These are phyloP conservation scores for Sindora glabra DNA, from an alignment of 306 rosid genomes.

Conservation along the genomic window DNA sequence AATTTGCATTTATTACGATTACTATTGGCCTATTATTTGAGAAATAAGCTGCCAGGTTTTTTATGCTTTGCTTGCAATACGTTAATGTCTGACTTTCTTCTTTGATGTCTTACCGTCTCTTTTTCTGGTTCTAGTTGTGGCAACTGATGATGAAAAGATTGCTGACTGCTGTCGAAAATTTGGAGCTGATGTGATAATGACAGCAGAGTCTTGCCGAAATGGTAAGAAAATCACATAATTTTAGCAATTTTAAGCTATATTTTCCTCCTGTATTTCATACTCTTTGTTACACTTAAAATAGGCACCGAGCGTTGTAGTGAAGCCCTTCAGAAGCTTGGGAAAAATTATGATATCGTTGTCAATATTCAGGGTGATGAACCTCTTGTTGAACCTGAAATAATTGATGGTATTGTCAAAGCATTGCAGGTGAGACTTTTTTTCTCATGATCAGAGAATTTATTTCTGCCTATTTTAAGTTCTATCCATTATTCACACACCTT, in stretches of 20 bases:
- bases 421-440: constrained; percentile 48
- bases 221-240: constrained; percentile 36
- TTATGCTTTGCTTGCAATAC: background rate
- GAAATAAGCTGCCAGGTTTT: background rate
- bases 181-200: constrained; percentile 95
- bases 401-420: constrained; percentile 85
- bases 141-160: constrained; percentile 85
- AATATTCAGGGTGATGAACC: constrained; percentile 99
- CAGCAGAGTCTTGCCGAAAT: constrained; percentile 77
- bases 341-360: constrained; percentile 88
- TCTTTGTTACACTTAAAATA: constrained; percentile 17
- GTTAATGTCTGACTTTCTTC: constrained; percentile 1
- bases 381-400: constrained; percentile 88
- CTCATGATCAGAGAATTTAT: no score
- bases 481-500: background rate
- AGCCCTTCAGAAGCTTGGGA: constrained; percentile 78
- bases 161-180: constrained; percentile 80
- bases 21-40: background rate
- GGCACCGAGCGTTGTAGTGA: constrained; percentile 95
- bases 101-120: constrained; percentile 8
- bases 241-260: background rate
- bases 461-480: no score
- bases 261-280: background rate
- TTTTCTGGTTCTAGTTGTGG: constrained; percentile 61
- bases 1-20: no score